Conservation (phyloP, 169 alveolate species). For the Theileria equi region DNA sequence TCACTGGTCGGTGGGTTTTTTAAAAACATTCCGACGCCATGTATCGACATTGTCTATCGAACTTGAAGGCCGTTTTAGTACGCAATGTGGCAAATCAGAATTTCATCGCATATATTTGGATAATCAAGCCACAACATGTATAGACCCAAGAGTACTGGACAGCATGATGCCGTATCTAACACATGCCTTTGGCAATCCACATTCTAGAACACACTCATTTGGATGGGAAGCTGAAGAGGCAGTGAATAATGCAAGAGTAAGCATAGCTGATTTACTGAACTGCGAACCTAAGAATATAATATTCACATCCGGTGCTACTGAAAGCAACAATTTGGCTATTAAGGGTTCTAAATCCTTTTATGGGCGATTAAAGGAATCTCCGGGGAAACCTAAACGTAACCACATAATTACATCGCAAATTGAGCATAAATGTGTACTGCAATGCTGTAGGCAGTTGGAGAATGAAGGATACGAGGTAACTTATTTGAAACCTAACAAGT, state of each 20-base stretch:
- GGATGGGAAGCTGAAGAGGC: conserved; percentile 97
- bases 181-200: conserved; percentile 94
- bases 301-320: conserved; percentile 99
- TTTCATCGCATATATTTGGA: conserved; percentile 84
- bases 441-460: conserved; percentile 86
- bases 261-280: conserved; percentile 85
- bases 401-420: conserved; percentile 96
- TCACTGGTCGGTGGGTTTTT: no score
- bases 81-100: conserved; percentile 32
- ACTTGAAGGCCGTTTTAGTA: neutral
- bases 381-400: conserved; percentile 76
- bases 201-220: conserved; percentile 92
- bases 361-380: conserved; percentile 52
- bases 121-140: conserved; percentile 96
- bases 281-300: conserved; percentile 89
- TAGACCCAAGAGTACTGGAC: conserved; percentile 97
- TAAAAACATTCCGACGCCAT: no score
- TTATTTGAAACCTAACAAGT: conserved; percentile 87
- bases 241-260: conserved; percentile 89
- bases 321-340: conserved; percentile 93
- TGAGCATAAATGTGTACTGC: conserved; percentile 97
- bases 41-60: conserved; percentile 14
- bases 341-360: conserved; percentile 88
- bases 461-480: conserved; percentile 90
- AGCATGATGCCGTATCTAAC: conserved; percentile 95